Percentiles rank a stretch among this genome's conserved stretches.
phyloP scores from a whole-genome alignment of 306 rosid species.

The Acacia acuminata region DNA sequence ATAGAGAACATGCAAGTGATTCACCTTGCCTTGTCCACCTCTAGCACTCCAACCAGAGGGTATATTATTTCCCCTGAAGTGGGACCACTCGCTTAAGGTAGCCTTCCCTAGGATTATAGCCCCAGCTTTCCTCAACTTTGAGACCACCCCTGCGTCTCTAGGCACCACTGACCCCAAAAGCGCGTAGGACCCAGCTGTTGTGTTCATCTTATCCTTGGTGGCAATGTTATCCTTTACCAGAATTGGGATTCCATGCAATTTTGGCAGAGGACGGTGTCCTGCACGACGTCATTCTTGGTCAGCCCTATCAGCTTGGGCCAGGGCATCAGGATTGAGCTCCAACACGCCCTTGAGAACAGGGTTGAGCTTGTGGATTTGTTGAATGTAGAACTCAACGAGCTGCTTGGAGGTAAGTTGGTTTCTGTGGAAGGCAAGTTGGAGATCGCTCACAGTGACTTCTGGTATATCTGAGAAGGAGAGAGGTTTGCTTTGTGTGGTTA shows the following conservation, averaged over 20 bases:
- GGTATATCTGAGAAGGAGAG: constrained; percentile 31
- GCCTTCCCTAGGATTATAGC: constrained; percentile 76
- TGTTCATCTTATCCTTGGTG: constrained; percentile 68
- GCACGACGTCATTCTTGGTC: constrained; percentile 37
- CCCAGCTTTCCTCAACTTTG: constrained; percentile 62
- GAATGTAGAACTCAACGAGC: constrained; percentile 60
- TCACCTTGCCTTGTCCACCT: constrained; percentile 62
- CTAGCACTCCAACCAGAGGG: constrained; percentile 64
- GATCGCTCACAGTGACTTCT: constrained; percentile 57
- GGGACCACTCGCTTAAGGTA: constrained; percentile 62
- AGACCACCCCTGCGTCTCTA: constrained; percentile 66
- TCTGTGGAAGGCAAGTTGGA: constrained; percentile 53
- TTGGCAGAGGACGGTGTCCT: constrained; percentile 13
- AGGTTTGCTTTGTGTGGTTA: not conserved
- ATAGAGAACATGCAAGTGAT: not conserved
- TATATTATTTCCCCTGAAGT: constrained; percentile 8
- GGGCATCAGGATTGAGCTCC: constrained; percentile 69
- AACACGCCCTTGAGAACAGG: constrained; percentile 46
- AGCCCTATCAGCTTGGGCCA: constrained; percentile 51
- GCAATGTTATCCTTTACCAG: constrained; percentile 69
- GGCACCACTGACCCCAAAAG: constrained; percentile 62
- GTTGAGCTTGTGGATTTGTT: constrained; percentile 43
- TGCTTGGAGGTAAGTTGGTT: constrained; percentile 58
- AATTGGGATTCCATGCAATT: constrained; percentile 66
- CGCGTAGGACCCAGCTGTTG: constrained; percentile 68